Evolutionary conservation across 495 filamentous ascomycete genomes (phyloP).

Genomic region (Choiromyces venosus): DNA sequence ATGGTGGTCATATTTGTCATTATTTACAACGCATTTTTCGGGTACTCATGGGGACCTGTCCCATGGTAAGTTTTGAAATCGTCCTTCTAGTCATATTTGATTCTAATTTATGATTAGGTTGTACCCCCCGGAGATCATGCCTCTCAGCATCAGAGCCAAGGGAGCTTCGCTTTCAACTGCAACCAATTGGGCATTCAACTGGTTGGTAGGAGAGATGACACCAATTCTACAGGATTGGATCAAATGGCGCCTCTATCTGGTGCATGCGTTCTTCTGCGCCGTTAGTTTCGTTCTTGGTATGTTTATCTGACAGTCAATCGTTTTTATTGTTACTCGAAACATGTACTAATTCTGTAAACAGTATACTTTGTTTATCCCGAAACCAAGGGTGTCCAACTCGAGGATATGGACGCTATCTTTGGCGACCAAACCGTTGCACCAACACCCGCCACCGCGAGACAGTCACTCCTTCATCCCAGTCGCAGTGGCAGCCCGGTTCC

Average conservation of each 20-base stretch:
- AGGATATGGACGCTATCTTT: constrained; percentile 71
- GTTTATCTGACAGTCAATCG: constrained; percentile 42
- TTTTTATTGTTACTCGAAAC: neutral
- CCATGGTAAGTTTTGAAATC: constrained; percentile 57
- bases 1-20: constrained; percentile 92
- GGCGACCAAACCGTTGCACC: constrained; percentile 39
- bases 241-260: constrained; percentile 83
- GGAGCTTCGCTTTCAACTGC: constrained; percentile 95
- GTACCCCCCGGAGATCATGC: constrained; percentile 95
- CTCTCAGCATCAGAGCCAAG: constrained; percentile 94
- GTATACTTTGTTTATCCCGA: constrained; percentile 97
- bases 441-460: constrained; percentile 34
- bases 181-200: constrained; percentile 97
- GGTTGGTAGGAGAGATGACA: constrained; percentile 90
- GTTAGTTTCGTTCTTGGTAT: constrained; percentile 93
- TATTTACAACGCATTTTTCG: constrained; percentile 97
- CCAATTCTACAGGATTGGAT: constrained; percentile 87
- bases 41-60: constrained; percentile 97
- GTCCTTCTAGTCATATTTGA: neutral
- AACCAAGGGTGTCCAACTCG: constrained; percentile 86
- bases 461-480: constrained; percentile 34
- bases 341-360: constrained; percentile 45
- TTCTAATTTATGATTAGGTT: constrained; percentile 44
- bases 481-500: constrained; percentile 61
- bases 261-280: constrained; percentile 96